phyloP scores from a whole-genome alignment of 495 filamentous ascomycete genomes.

The Neurospora africana region DNA sequence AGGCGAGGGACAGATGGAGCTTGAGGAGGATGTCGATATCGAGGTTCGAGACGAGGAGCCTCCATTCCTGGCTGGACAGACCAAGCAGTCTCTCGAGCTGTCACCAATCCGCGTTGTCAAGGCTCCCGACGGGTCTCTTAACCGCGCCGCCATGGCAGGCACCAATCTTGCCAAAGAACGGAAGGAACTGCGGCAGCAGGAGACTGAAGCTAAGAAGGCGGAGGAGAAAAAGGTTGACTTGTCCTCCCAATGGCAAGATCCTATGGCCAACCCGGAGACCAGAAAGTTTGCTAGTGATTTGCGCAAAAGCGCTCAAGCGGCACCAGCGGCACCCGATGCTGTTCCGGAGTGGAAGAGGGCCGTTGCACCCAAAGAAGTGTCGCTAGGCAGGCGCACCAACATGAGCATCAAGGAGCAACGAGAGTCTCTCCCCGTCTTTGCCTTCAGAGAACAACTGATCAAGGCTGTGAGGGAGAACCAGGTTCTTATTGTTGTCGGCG shows the following conservation, averaged over 20 bases:
- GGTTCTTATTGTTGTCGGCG: slow-evolving; percentile 89
- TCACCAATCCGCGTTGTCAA: slow-evolving; percentile 95
- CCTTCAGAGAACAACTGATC: slow-evolving; percentile 78
- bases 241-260: slow-evolving; percentile 89
- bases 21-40: slow-evolving; percentile 96
- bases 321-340: slow-evolving; percentile 38
- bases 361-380: slow-evolving; percentile 69
- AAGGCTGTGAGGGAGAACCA: slow-evolving; percentile 84
- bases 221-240: slow-evolving; percentile 74
- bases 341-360: slow-evolving; percentile 91
- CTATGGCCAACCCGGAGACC: slow-evolving; percentile 76
- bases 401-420: slow-evolving; percentile 95
- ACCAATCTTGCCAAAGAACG: slow-evolving; percentile 84
- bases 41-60: slow-evolving; percentile 94
- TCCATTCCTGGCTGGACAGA: slow-evolving; percentile 91
- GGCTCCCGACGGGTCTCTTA: slow-evolving; percentile 90
- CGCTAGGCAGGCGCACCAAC: slow-evolving; percentile 74
- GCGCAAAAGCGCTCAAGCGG: slow-evolving; percentile 40
- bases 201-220: slow-evolving; percentile 73
- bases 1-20: slow-evolving; percentile 79
- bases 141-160: slow-evolving; percentile 89
- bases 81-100: slow-evolving; percentile 86
- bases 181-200: slow-evolving; percentile 77
- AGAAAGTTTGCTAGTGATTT: slow-evolving; percentile 83
- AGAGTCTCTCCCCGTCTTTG: slow-evolving; percentile 81